phyloP scores from a whole-genome alignment of 306 rosid species.

The Rubus parviflorus region DNA sequence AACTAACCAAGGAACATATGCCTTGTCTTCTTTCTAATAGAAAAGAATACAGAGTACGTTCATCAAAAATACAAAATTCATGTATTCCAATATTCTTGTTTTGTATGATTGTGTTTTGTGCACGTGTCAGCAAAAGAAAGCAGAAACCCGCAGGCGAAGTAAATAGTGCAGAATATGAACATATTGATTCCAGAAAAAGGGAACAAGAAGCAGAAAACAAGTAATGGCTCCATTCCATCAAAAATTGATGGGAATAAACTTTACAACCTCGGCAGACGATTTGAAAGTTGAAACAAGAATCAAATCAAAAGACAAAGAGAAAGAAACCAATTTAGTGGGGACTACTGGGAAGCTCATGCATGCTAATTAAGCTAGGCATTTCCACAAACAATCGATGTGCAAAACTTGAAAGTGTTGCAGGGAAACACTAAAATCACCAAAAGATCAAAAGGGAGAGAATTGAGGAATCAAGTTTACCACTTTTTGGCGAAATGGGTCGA shows the following conservation, averaged over 20 bases:
- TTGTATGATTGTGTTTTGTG: background rate
- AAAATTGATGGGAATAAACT: background rate
- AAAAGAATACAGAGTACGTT: background rate
- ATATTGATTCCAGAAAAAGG: background rate
- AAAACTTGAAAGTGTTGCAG: background rate
- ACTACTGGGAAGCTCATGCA: background rate
- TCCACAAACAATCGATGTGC: background rate
- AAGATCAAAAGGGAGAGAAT: background rate
- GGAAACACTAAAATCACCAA: background rate
- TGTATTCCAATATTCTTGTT: background rate
- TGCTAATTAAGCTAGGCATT: background rate
- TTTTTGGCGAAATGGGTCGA: background rate
- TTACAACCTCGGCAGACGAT: background rate
- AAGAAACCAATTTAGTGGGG: background rate
- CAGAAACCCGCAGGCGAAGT: background rate
- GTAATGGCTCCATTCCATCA: background rate
- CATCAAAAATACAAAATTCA: background rate
- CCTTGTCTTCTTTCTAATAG: background rate
- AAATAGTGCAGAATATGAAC: background rate
- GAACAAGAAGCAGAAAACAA: background rate
- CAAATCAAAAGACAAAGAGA: background rate
- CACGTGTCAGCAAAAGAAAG: background rate
- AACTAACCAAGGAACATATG: conserved; percentile 6
- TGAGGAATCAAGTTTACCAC: background rate
- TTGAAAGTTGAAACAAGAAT: background rate